Evolutionary conservation across 2,329 filamentous ascomycete genomes (phyloP).

Genomic region (Pseudogymnoascus sp.): DNA sequence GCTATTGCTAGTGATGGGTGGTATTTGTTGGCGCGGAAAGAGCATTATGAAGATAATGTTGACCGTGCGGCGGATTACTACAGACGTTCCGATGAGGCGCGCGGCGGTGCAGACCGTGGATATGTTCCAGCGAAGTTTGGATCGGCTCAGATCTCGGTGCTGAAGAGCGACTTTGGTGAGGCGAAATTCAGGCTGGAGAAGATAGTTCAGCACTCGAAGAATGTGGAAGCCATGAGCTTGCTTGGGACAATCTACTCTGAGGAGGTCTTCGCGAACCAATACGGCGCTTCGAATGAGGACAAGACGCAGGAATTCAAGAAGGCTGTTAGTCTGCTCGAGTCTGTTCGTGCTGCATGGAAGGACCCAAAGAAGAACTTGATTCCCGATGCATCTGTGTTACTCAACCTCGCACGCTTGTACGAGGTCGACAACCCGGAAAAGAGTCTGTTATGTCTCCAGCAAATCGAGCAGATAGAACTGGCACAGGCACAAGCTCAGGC

Average conservation of each 20-base stretch:
- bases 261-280: conserved; percentile 78
- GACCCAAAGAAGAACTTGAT: conserved; percentile 78
- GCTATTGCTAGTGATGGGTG: conserved; percentile 95
- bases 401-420: conserved; percentile 88
- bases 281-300: conserved; percentile 70
- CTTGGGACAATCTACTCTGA: conserved; percentile 90
- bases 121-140: conserved; percentile 95
- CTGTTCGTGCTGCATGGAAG: conserved; percentile 82
- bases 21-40: conserved; percentile 88
- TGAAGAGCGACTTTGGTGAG: conserved; percentile 78
- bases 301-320: conserved; percentile 80
- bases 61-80: conserved; percentile 80
- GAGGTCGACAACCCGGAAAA: conserved; percentile 81
- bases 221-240: conserved; percentile 82
- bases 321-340: conserved; percentile 76
- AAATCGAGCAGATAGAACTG: conserved; percentile 85
- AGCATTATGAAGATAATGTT: conserved; percentile 72
- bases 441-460: conserved; percentile 81
- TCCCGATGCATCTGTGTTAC: conserved; percentile 77
- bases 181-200: conserved; percentile 93
- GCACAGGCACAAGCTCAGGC: conserved; percentile 42
- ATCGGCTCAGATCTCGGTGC: conserved; percentile 77
- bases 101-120: conserved; percentile 83
- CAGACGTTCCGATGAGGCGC: conserved; percentile 79
- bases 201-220: conserved; percentile 79